Percentiles rank a stretch among this genome's conserved stretches.
Evolutionary conservation across 495 filamentous ascomycete species (phyloP).

Genomic region (Penicillium chermesinum): DNA sequence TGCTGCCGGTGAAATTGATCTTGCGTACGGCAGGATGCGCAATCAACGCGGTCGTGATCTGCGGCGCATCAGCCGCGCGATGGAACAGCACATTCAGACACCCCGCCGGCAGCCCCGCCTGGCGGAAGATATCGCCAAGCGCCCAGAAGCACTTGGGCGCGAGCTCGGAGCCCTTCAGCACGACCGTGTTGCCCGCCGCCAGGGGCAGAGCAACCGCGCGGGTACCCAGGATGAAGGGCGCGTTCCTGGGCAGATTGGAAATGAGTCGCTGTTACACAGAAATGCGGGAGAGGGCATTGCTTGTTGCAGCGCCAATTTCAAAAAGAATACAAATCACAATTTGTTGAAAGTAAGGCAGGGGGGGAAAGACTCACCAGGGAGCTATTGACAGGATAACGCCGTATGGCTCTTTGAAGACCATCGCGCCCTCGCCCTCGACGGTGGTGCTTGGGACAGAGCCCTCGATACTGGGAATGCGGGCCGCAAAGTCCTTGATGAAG

Average conservation of each 20-base stretch:
- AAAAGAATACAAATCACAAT: not conserved
- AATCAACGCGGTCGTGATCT: conserved; percentile 53
- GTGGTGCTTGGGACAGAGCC: conserved; percentile 56
- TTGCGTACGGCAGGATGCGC: conserved; percentile 54
- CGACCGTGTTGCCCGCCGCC: conserved; percentile 71
- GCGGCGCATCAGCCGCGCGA: conserved; percentile 46
- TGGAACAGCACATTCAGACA: conserved; percentile 54
- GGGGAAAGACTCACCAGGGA: conserved; percentile 59
- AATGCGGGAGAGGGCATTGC: not conserved
- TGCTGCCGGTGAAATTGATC: conserved; percentile 59
- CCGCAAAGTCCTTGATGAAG: conserved; percentile 66
- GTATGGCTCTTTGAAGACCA: conserved; percentile 76
- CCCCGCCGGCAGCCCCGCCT: conserved; percentile 65
- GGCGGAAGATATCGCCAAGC: conserved; percentile 61
- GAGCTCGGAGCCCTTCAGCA: conserved; percentile 74
- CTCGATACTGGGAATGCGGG: conserved; percentile 53
- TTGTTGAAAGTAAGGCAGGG: not conserved
- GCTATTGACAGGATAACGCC: conserved; percentile 79
- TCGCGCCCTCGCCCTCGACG: conserved; percentile 53
- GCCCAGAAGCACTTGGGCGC: conserved; percentile 72
- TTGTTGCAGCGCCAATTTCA: not conserved
- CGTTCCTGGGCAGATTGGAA: too few relatives aligned
- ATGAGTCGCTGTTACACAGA: conserved; percentile 3
- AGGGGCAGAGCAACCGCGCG: conserved; percentile 70
- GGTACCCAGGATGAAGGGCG: conserved; percentile 58